Conservation (phyloP, 2,329 filamentous ascomycete genomes). For the Diaporthe velutina region DNA sequence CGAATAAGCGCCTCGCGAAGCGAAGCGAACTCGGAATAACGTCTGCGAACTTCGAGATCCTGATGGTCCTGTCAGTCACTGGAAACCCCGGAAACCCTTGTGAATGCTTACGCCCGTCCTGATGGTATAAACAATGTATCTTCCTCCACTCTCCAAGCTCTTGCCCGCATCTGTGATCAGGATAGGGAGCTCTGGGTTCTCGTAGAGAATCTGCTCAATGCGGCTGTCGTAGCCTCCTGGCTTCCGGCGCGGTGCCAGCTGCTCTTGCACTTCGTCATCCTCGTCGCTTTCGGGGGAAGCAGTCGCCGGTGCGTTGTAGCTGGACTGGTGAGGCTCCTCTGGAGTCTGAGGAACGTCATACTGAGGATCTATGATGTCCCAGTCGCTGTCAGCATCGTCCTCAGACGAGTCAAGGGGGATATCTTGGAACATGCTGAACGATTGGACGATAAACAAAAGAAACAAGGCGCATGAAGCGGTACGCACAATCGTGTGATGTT, state of each 20-base stretch:
- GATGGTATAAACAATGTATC: conserved; percentile 98
- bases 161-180: conserved; percentile 96
- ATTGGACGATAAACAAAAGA: not conserved
- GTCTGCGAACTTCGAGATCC: conserved; percentile 94
- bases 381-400: conserved; percentile 58
- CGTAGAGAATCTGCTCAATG: conserved; percentile 97
- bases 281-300: conserved; percentile 59
- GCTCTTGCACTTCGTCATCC: conserved; percentile 56
- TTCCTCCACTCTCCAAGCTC: conserved; percentile 89
- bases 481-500: conserved; percentile 64
- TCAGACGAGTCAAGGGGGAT: conserved; percentile 52
- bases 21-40: conserved; percentile 97
- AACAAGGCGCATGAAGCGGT: conserved; percentile 51
- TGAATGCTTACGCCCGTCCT: conserved; percentile 80
- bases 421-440: conserved; percentile 53
- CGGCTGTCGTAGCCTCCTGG: conserved; percentile 93
- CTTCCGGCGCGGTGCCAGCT: conserved; percentile 71
- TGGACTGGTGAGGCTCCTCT: conserved; percentile 35
- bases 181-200: conserved; percentile 91
- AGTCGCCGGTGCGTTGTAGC: conserved; percentile 31
- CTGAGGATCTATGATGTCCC: conserved; percentile 63
- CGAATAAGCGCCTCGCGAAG: conserved; percentile 89
- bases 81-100: not conserved
- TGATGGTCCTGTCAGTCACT: conserved; percentile 52
- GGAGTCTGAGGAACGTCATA: conserved; percentile 80